Evolutionary conservation across 371 early-diverging fungal genomes (phyloP), one percentile per base, ranked within the genome.

Genomic region (Apophysomyces sp.): DNA sequence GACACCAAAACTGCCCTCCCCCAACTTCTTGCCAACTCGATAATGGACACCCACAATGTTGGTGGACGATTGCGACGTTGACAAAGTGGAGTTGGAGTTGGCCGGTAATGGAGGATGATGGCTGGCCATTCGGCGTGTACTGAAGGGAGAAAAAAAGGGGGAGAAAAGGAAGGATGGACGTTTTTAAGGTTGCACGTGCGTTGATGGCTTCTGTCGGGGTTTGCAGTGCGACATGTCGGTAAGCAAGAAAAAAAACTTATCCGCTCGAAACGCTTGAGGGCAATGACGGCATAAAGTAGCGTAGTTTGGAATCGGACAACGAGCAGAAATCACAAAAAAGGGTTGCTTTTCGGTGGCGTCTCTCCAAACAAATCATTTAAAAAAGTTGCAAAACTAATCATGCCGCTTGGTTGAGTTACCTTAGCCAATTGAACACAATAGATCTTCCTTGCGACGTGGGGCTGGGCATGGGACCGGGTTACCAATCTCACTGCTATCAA

Each of bases 1-100:
- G 73, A 94, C 88, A 37, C 97, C 97, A 81, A 97, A 97, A 63
- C 88, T 88, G 31, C 97, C 97, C 74, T 95, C 96, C 41, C 96
- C 97, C 78, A 97, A 93, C 78, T 92, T 93, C 71, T 87, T 90
- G 52, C 94, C 95, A 30, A 97, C 93, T 66, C 84, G 88, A 77
- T 90, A 96, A 74, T 95, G 95, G 13, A 92, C 92, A 18, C 97
- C 97, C 24, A 96, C 94, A 49, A 85, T 76, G 57, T 80, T 85
- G 55, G 51, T 18, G 29, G 61, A 56, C 18, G 62, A 40, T 44
- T 44, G 49, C 49, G 49, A 44, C 24, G 21, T 44, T 44, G 49
- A 44, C 49, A 44, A 18, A 21, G 49, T 44, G 49, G 49, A 44
- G 49, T 44, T 44, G 49, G 49, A 44, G 49, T 21, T 44, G 49